A percentile compares a stretch with the other conserved stretches of the same genome.
Evolutionary conservation across 78 protist genomes (phyloP).

Genomic region (slime mould (Dictyostelium discoideum)): dicty_2.7 NC_007089.4:6271001-6271500

Average conservation of each 20-base stretch:
- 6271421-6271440: no score
- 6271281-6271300: not conserved
- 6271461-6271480: not conserved
- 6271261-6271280: not conserved
- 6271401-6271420: not conserved
- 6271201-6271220: not conserved
- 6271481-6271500: constrained; percentile 36
- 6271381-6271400: not conserved
- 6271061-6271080: no score
- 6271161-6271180: no score
- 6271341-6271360: not conserved
- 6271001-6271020: no score
- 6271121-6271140: no score
- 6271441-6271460: not conserved
- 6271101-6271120: no score
- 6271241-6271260: constrained; percentile 12
- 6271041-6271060: no score
- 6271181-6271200: no score
- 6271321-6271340: not conserved
- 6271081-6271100: no score
- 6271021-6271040: no score
- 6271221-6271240: not conserved
- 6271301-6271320: not conserved
- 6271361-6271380: not conserved
- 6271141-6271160: no score